Evolutionary conservation across 441 rosid genomes (phyloP), one percentile per base, ranked within the genome.

Genomic region (Croton setiger): DNA sequence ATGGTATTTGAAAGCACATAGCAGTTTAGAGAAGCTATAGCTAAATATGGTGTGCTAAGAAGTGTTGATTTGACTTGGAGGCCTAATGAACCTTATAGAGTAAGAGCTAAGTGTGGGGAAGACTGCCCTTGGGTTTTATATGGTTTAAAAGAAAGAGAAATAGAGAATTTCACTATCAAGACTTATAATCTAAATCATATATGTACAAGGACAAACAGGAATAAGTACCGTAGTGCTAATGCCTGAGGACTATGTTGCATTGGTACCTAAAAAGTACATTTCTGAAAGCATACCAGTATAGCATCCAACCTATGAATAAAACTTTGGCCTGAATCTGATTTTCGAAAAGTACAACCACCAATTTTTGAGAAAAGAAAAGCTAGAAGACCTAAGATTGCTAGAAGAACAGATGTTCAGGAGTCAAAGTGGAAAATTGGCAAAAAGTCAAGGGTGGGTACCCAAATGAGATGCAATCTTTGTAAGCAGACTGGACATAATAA

Each of bases 1-100:
- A n/a, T n/a, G n/a, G n/a, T n/a, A n/a, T n/a, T 36, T 36, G 39
- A 36, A 5, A 36, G 6, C 3, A 5, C 6, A 2, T 36, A 80
- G 59, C 80, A 92, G 72, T 82, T 85, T 86, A 86, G 86, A 68
- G 91, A 87, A 61, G 59, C 36, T 9, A 54, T 54, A 7, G 0
- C 3, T 20, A 54, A 21, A 4, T 54, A 54, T 21, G 31, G 0
- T 9, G 27, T 54, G 2, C 0, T 18, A 0, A 54, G 27, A 8
- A 4, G 33, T 0, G 4, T 54, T 7, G 9, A 31, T 1, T 11
- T 54, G 0, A 27, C 0, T 54, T n/a, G 20, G 2, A 9, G 7
- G 4, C 21, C 21, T 0, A 54, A 54, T 54, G 15, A 54, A 0
- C 20, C 20, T 0, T 4, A 21, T 6, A 54, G 36, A 7, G 31